Conservation (phyloP, 805 yeast genomes). For the Scheffersomyces coipomensis region DNA sequence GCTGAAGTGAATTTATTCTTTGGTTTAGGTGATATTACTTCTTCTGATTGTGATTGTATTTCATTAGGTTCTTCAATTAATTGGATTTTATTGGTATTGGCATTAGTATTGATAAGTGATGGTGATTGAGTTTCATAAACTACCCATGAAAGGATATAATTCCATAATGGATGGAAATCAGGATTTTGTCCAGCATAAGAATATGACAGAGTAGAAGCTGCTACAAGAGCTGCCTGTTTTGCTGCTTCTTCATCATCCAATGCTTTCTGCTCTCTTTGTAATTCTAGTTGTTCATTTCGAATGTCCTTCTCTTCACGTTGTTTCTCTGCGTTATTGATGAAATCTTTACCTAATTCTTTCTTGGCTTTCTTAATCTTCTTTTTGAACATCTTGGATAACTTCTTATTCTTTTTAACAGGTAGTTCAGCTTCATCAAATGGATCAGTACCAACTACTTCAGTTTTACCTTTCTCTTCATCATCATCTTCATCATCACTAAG, state of each 20-base stretch:
- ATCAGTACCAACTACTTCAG: neutral
- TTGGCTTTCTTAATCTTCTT: constrained; percentile 19
- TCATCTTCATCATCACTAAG: constrained; percentile 15
- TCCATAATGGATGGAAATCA: constrained; percentile 38
- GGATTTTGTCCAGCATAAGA: neutral
- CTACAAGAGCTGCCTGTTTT: constrained; percentile 1
- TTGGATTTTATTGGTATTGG: neutral
- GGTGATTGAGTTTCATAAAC: constrained; percentile 18
- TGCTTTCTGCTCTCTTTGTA: neutral
- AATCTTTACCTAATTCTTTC: constrained; percentile 23
- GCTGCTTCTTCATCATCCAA: constrained; percentile 2
- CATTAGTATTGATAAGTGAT: neutral
- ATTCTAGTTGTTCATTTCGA: constrained; percentile 2
- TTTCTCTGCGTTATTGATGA: constrained; percentile 16
- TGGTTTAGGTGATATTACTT: neutral
- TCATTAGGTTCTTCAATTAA: neutral
- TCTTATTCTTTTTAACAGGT: constrained; percentile 2
- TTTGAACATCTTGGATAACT: constrained; percentile 6
- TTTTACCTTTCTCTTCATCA: constrained; percentile 7
- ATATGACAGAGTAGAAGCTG: constrained; percentile 8
- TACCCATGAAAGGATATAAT: constrained; percentile 34
- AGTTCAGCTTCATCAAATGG: neutral
- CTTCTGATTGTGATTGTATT: neutral
- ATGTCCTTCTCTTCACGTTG: constrained; percentile 12
- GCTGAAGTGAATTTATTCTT: neutral